Evolutionary conservation across 1,284 basidiomycete genomes (phyloP), one percentile per base, ranked within the genome.

Genomic region (Pyrrhoderma noxium): DNA sequence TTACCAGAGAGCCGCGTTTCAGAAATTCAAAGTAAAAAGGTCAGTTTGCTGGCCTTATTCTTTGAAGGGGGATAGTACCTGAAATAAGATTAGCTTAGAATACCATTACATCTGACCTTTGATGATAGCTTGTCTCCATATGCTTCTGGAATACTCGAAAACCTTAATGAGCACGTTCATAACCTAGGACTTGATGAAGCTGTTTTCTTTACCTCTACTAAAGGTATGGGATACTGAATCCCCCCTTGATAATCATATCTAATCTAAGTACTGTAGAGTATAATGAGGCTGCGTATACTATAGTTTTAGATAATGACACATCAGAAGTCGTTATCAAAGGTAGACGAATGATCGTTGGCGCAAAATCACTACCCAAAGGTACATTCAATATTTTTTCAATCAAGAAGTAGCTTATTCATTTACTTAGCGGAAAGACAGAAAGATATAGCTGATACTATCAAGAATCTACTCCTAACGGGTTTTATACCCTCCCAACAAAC

Each of bases 1-100:
- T 68, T 95, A 14, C 90, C 92, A 2, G 70, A 73, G n/a, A 66
- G 68, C 49, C 75, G 77, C 36, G 82, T 93, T 25, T 65, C 67
- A 39, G 69, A 70, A n/a, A 75, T 80, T 60, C 65, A 73, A 21
- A 65, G 68, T 40, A 73, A 62, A 56, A 55, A 67, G 59, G 67
- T 67, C 44, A 49, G 49, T 42, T 34, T 16, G 11, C 35, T 47
- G 49, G 8, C 19, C 19, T 18, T 9, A 16, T 16, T 16, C 1
- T 34, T 40, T 25, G 23, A 41, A 22, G n/a, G n/a, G n/a, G n/a
- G n/a, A 2, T 16, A 42, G 31, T 44, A 40, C 18, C 25, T 42
- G 45, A 40, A 37, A 18, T 37, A n/a, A 13, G n/a, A 5, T 8
- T 21, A 54, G 53, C 40, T 54, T 37, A 36, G 64, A 8, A 74